Evolutionary conservation across 192 early-diverging fungal genomes (phyloP).

Genomic region (Powellomyces hirtus): DNA sequence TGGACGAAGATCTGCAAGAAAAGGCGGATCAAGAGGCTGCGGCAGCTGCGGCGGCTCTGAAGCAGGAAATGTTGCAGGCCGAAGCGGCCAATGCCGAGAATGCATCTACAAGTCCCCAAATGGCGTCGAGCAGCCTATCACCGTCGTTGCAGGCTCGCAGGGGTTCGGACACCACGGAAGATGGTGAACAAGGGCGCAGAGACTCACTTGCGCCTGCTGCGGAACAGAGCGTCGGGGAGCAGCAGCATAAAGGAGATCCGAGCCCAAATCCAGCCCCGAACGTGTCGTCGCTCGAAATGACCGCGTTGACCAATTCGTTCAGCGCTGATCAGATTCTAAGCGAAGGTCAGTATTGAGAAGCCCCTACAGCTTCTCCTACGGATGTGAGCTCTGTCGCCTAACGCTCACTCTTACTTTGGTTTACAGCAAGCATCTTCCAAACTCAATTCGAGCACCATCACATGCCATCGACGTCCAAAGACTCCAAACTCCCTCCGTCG

Average conservation of each 20-base stretch:
- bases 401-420: too few species aligned
- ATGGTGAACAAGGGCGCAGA: too few species aligned
- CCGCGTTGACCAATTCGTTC: background rate
- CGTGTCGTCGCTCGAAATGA: background rate
- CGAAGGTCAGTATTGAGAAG: background rate
- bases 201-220: background rate
- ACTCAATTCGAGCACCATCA: background rate
- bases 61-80: background rate
- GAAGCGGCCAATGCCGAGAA: background rate
- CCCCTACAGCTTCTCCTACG: too few species aligned
- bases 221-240: background rate
- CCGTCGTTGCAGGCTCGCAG: too few species aligned
- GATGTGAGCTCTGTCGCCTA: too few species aligned
- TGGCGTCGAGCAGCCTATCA: too few species aligned
- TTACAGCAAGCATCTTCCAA: too few species aligned
- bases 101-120: too few species aligned
- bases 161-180: too few species aligned
- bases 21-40: slow-evolving; percentile 11
- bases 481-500: too few species aligned
- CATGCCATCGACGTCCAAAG: background rate
- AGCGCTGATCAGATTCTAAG: background rate
- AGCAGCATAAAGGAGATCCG: too few species aligned
- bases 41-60: background rate
- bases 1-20: slow-evolving; percentile 17
- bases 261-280: too few species aligned